Evolutionary conservation across 805 yeast species (phyloP).

Genomic region (Candida andamanensis): DNA sequence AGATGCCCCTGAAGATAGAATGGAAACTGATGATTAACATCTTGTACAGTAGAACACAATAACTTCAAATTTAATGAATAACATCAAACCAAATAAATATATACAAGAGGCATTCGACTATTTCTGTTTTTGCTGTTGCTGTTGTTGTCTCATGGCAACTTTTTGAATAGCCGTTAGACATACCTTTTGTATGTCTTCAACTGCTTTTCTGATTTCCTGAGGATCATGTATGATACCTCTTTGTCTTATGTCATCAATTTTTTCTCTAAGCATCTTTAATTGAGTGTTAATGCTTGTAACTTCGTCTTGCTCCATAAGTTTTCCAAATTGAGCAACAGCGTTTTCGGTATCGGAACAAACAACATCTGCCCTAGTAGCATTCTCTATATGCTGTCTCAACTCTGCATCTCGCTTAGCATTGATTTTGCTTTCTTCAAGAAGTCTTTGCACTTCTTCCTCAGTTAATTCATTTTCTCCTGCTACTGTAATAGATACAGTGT

Average conservation of each 20-base stretch:
- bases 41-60: conserved; percentile 1
- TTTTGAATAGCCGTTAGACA: conserved; percentile 36
- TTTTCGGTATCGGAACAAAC: conserved; percentile 83
- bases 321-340: conserved; percentile 69
- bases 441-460: conserved; percentile 59
- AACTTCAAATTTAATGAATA: conserved; percentile 4
- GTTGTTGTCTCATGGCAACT: conserved; percentile 33
- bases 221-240: conserved; percentile 28
- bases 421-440: conserved; percentile 62
- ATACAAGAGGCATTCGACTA: background rate
- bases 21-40: conserved; percentile 33
- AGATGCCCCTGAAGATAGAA: conserved; percentile 17
- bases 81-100: too few species aligned
- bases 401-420: conserved; percentile 57
- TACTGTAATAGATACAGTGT: conserved; percentile 57
- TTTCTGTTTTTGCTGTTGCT: conserved; percentile 6
- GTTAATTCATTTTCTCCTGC: conserved; percentile 67
- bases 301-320: conserved; percentile 45
- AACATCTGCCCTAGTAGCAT: conserved; percentile 73
- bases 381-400: conserved; percentile 58
- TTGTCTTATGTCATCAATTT: conserved; percentile 31
- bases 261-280: conserved; percentile 18
- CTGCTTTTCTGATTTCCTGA: conserved; percentile 25
- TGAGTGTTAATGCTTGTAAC: conserved; percentile 21
- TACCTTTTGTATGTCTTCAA: conserved; percentile 32